Base-by-base conservation (phyloP, 2,329 filamentous ascomycete genomes). In the Stagonosporopsis rhizophila region DNA sequence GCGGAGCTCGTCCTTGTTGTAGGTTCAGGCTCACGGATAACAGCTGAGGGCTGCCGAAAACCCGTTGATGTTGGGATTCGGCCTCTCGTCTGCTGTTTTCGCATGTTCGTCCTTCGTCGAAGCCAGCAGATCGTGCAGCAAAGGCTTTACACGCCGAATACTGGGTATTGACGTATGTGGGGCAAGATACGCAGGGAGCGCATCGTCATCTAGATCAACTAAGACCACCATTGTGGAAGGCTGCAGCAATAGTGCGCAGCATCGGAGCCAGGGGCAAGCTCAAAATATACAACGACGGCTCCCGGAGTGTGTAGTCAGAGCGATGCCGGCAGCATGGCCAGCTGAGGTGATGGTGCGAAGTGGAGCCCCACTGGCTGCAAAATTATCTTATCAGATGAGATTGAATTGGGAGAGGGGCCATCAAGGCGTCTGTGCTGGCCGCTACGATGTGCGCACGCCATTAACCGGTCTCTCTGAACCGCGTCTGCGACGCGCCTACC, bases 21-120 rank as follows among this genome's bases (percentile, higher is more conserved):
- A 62, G 67, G 71, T 68, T 70, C 58, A 72, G 73, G 80, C 82
- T 81, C 85, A 89, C 86, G 86, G 86, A 81, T 89, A 89, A 79
- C 85, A 88, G 75, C 83, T 84, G 75, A 89, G 77, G 72, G 85
- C 84, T 71, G 83, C 81, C 61, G 85, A 84, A 77, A 87, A 83
- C 65, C 80, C 79, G 78, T 84, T 86, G 73, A 81, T 75, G 67
- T 87, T 87, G 51, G 79, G 83, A 70, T 82, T 80, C 25, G 69
- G 71, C 61, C 78, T 71, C 49, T 68, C 66, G 27, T 71, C 70
- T 40, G 49, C 44, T 46, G 52, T 50, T 32, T 45, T 58, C 35
- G 52, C 47, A 57, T 44, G 37, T 11, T 51, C 47, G 38, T 56
- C 37, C 3, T 30, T 12, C 20, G 47, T 56, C 17, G 53, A 50